A percentile compares a stretch with the other conserved stretches of the same genome.
phyloP scores from a whole-genome alignment of 495 filamentous ascomycete genomes.

The Talaromyces liani region DNA sequence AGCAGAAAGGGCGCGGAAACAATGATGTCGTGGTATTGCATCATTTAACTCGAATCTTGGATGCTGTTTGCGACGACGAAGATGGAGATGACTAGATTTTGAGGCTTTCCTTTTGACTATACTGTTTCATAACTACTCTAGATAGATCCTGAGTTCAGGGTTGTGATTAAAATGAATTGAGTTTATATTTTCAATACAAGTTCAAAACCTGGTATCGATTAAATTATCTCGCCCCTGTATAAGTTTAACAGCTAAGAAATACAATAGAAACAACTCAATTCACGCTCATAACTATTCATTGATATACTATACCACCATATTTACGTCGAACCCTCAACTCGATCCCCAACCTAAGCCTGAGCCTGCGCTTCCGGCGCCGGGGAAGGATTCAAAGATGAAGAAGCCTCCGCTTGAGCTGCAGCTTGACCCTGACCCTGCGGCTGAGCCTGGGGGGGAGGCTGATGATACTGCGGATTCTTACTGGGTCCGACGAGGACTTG shows the following conservation, averaged over 20 bases:
- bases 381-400: background rate
- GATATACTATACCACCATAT: background rate
- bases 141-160: background rate
- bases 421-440: background rate
- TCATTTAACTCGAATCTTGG: conserved; percentile 59
- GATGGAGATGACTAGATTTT: conserved; percentile 2
- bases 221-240: background rate
- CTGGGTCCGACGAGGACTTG: conserved; percentile 33
- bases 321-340: background rate
- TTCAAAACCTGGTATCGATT: background rate
- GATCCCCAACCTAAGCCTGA: background rate
- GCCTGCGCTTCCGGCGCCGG: background rate
- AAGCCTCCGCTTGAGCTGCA: background rate
- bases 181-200: background rate
- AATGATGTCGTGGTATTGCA: conserved; percentile 37
- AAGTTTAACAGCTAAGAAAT: background rate
- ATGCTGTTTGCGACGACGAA: conserved; percentile 40
- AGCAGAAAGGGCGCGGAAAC: conserved; percentile 54
- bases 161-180: background rate
- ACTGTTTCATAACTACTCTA: background rate
- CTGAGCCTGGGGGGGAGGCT: conserved; percentile 12
- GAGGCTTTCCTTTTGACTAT: background rate
- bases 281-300: background rate
- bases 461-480: conserved; percentile 19
- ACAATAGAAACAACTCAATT: background rate